Base-by-base conservation (phyloP, 805 yeast genomes). In the Cyberlindnera mycetangii region DNA sequence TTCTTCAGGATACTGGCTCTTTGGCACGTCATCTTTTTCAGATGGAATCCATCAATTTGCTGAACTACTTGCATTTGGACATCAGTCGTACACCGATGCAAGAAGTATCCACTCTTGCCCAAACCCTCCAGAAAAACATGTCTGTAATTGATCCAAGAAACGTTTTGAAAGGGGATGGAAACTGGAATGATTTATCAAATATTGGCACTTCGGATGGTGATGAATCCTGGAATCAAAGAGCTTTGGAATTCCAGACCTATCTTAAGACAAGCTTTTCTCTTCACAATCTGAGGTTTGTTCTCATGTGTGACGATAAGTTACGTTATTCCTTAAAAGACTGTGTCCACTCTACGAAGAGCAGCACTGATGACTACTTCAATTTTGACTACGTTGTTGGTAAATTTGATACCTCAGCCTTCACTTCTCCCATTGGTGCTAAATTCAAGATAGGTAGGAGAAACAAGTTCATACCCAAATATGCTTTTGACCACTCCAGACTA, bases 21-120 rank as follows among this genome's bases (percentile, higher is more conserved):
- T 34, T 79, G 30, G 71, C 75, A 0, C 58, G 62, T 36, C 66
- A 67, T 25, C 50, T 83, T 20, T 70, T 73, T 4, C 83, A 82
- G 37, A 62, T 68, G 43, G 66, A 72, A 32, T 68, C 74, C 0
- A 69, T 76, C 19, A 77, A 76, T 36, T 54, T 73, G 16, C 54
- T 77, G 33, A 72, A 70, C 36, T 78, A 69, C 55, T 50, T 76
- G 6, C 67, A 77, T 47, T 64, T 70, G 48, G 74, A 71, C 25
- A 36, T 50, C 0, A 53, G 57, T 3, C 51, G 49, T 15, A 58
- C 74, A 1, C 65, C 79, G 1, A 70, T 75, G 68, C 73, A 72
- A 16, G 85, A 79, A 49, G 71, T 75, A 10, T 63, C 77, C 0
- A 56, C 54, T 2, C 53, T 72, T 30, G 66, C 80, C 16, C 64